A percentile compares a stretch with the other conserved stretches of the same genome.
These are phyloP conservation scores for Pterulicium gracile DNA, from an alignment of 1,284 basidiomycete genomes.

Conservation along the genomic window DNA sequence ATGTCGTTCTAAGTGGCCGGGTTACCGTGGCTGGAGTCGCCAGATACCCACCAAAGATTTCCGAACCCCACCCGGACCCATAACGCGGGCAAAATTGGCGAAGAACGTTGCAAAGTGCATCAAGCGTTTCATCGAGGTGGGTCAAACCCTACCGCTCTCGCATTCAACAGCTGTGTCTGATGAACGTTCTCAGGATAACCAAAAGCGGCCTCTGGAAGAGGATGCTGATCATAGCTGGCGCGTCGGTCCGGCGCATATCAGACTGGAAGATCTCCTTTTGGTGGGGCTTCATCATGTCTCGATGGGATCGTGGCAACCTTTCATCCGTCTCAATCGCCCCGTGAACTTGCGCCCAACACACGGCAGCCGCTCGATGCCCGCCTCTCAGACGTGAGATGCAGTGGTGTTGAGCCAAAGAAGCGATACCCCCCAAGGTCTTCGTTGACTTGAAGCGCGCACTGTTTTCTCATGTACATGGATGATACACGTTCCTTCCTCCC, in stretches of 20 bases:
- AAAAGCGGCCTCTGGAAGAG: slow-evolving; percentile 40
- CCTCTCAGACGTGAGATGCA: no score
- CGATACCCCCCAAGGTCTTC: no score
- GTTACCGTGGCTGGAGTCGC: slow-evolving; percentile 62
- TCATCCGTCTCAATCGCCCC: slow-evolving; percentile 41
- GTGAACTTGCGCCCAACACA: not conserved
- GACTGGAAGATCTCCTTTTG: slow-evolving; percentile 51
- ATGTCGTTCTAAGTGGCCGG: slow-evolving; percentile 48
- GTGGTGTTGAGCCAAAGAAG: no score
- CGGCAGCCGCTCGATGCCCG: no score
- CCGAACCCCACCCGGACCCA: slow-evolving; percentile 58
- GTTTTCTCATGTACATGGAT: no score
- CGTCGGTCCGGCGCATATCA: slow-evolving; percentile 46
- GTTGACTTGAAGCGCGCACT: no score
- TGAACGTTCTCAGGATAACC: slow-evolving; percentile 26
- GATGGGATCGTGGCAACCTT: slow-evolving; percentile 70
- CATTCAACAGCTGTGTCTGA: slow-evolving; percentile 6
- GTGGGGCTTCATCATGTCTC: slow-evolving; percentile 72
- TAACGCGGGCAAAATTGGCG: slow-evolving; percentile 54
- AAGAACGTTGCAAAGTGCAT: slow-evolving; percentile 61
- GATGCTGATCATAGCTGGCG: slow-evolving; percentile 47
- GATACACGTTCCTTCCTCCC: no score
- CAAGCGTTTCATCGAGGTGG: slow-evolving; percentile 40
- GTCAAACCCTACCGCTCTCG: slow-evolving; percentile 8
- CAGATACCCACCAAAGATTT: slow-evolving; percentile 75